Conservation (phyloP, 1,139 yeast species). For the Kluyveromyces sp. region DNA sequence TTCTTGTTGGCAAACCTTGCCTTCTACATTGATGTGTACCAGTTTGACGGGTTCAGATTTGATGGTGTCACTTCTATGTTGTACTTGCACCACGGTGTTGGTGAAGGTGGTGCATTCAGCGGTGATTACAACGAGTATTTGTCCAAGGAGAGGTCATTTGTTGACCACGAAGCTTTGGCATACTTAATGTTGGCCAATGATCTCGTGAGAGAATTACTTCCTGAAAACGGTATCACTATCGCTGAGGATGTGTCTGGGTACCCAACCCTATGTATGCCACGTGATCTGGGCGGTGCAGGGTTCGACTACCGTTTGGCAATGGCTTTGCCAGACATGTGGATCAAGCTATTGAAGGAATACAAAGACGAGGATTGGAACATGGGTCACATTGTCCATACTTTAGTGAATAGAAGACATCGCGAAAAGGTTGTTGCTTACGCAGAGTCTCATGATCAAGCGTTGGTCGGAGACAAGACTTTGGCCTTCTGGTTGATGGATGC, state of each 20-base stretch:
- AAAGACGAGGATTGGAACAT: constrained; percentile 89
- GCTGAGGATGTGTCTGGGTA: constrained; percentile 98
- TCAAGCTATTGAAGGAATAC: constrained; percentile 76
- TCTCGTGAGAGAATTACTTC: constrained; percentile 49
- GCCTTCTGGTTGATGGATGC: constrained; percentile 99
- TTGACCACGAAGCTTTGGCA: constrained; percentile 79
- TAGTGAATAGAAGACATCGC: constrained; percentile 81
- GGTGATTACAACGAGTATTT: constrained; percentile 92
- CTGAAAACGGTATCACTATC: constrained; percentile 59
- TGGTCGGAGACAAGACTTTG: constrained; percentile 92
- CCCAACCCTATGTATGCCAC: constrained; percentile 84
- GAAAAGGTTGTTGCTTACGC: constrained; percentile 90
- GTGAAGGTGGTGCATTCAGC: constrained; percentile 72
- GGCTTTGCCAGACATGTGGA: constrained; percentile 99
- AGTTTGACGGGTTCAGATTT: constrained; percentile 91
- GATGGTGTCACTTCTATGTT: constrained; percentile 96
- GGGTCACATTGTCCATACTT: constrained; percentile 68
- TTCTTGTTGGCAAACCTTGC: constrained; percentile 83
- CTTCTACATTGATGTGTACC: constrained; percentile 72
- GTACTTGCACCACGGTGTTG: constrained; percentile 85
- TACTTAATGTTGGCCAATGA: constrained; percentile 86
- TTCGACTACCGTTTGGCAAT: constrained; percentile 89
- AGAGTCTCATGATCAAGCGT: constrained; percentile 95
- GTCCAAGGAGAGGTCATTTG: constrained; percentile 55
- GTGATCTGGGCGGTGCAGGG: constrained; percentile 76